These are phyloP conservation scores for Lablab purpureus DNA, from an alignment of 306 rosid species.

Conservation along the genomic window DNA sequence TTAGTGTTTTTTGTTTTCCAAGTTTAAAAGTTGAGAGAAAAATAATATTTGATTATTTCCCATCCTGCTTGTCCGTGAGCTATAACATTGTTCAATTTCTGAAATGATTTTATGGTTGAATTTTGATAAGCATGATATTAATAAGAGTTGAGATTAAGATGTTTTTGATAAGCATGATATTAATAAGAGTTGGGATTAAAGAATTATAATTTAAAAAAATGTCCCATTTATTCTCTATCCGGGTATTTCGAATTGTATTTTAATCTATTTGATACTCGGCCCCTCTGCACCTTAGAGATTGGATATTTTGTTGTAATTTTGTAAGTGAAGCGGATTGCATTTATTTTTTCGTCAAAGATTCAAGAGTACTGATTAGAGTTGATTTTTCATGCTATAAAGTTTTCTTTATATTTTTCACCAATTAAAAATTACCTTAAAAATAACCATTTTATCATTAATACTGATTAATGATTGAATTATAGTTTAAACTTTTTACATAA, in stretches of 20 bases:
- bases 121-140: not conserved
- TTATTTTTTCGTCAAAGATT: not conserved
- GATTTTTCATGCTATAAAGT: no score
- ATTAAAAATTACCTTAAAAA: not conserved
- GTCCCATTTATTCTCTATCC: not conserved
- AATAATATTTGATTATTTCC: slow-evolving; percentile 7
- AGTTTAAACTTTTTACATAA: no score
- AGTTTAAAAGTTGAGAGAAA: not conserved
- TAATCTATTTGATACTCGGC: no score
- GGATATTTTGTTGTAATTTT: not conserved
- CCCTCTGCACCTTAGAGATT: not conserved
- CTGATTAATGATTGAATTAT: no score
- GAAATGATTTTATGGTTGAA: not conserved
- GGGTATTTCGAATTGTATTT: no score
- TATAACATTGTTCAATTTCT: not conserved
- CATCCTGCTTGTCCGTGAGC: not conserved
- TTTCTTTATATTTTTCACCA: no score
- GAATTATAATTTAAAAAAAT: not conserved
- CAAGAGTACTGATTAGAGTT: no score
- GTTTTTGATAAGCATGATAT: not conserved
- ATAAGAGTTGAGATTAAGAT: not conserved
- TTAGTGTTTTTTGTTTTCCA: not conserved
- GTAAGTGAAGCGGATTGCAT: not conserved
- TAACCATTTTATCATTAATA: not conserved
- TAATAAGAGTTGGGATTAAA: slow-evolving; percentile 3